phyloP scores from a whole-genome alignment of 306 rosid genomes.

The Calophaca sinica region DNA sequence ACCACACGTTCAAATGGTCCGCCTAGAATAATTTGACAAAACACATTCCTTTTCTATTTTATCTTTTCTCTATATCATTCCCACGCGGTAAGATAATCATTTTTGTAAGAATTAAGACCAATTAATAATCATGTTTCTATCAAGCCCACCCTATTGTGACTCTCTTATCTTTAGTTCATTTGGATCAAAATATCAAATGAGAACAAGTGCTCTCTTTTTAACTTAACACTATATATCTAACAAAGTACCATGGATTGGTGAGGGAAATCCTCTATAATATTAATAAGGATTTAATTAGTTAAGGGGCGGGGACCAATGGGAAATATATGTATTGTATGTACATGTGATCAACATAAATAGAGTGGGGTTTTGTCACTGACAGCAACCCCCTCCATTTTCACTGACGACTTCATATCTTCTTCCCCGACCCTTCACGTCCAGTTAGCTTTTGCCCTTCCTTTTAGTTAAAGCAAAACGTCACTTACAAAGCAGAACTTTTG shows the following conservation, averaged over 20 bases:
- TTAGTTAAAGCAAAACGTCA: constrained; percentile 21
- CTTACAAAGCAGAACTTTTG: neutral
- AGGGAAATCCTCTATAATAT: too few relatives aligned
- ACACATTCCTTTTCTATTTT: too few relatives aligned
- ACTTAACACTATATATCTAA: too few relatives aligned
- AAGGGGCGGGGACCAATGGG: constrained; percentile 29
- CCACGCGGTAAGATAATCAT: too few relatives aligned
- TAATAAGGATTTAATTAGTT: neutral
- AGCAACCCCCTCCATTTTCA: constrained; percentile 23
- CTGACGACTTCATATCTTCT: neutral
- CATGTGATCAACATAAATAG: constrained; percentile 44
- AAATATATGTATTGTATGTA: neutral
- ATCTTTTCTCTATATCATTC: too few relatives aligned
- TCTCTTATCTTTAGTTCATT: constrained; percentile 19
- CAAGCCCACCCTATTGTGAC: neutral
- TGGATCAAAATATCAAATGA: neutral
- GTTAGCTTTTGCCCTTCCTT: constrained; percentile 6
- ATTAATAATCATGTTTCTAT: neutral
- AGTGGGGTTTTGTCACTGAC: constrained; percentile 30
- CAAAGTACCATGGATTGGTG: too few relatives aligned
- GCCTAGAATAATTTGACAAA: too few relatives aligned
- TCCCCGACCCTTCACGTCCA: neutral
- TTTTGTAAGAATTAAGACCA: neutral
- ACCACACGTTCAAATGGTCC: too few relatives aligned
- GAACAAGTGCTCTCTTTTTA: too few relatives aligned